Conservation (phyloP, 169 alveolate genomes). For the Eimeria acervulina region DNA sequence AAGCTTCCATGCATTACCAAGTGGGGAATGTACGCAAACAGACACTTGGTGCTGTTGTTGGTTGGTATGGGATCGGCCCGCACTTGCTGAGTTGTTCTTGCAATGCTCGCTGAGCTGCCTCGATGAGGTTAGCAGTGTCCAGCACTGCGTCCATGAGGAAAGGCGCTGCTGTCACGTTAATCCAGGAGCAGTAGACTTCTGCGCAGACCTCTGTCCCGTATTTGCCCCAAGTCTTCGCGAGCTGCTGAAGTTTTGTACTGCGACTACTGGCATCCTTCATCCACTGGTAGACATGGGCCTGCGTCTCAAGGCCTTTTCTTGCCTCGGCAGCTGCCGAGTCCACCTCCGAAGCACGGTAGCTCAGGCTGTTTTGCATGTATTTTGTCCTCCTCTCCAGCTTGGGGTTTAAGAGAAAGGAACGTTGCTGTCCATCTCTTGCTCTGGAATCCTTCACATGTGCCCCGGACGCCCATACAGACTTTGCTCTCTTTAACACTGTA, state of each 20-base stretch:
- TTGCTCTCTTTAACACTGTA: slow-evolving; percentile 7
- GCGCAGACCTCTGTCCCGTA: slow-evolving; percentile 68
- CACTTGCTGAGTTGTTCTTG: slow-evolving; percentile 51
- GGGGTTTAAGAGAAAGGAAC: not conserved
- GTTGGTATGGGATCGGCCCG: not conserved
- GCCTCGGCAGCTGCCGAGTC: not conserved
- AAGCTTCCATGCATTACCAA: not conserved
- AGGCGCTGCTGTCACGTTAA: slow-evolving; percentile 80
- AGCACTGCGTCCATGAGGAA: slow-evolving; percentile 76
- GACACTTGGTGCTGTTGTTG: not conserved
- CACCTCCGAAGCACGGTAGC: not conserved
- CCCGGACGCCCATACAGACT: slow-evolving; percentile 14
- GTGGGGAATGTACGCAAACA: not conserved
- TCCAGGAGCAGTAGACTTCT: slow-evolving; percentile 69
- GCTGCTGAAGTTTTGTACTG: not conserved
- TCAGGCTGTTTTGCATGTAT: not conserved
- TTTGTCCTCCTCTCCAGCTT: slow-evolving; percentile 30
- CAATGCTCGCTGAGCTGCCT: slow-evolving; percentile 69
- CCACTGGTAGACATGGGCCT: not conserved
- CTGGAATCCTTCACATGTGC: not conserved
- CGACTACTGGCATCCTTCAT: slow-evolving; percentile 1
- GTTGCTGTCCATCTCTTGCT: not conserved
- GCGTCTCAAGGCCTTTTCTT: not conserved
- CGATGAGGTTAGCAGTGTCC: slow-evolving; percentile 74
- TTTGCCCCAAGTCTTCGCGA: slow-evolving; percentile 43